phyloP scores from a whole-genome alignment of 2,329 filamentous ascomycete species.

The Neurospora sp. region DNA sequence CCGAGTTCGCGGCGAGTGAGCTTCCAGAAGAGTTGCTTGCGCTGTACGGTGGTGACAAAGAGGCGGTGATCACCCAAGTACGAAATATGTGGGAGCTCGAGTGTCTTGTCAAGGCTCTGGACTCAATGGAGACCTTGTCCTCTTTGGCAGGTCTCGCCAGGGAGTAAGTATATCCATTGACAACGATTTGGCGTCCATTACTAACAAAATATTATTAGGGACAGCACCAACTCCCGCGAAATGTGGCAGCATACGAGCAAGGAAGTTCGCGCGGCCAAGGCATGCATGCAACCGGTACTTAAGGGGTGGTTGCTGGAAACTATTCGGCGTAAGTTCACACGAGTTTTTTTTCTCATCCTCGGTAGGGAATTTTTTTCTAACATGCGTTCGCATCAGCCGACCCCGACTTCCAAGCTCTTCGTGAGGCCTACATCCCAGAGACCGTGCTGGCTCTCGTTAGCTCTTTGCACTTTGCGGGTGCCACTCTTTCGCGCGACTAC shows the following conservation, averaged over 20 bases:
- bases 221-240: conserved; percentile 21
- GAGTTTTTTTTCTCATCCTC: not conserved
- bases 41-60: conserved; percentile 26
- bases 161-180: conserved; percentile 33
- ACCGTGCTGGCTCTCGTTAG: conserved; percentile 75
- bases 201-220: conserved; percentile 23
- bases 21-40: conserved; percentile 16
- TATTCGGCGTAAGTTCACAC: conserved; percentile 40
- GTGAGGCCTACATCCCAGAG: conserved; percentile 76
- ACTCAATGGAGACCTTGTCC: conserved; percentile 58
- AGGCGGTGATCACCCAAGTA: conserved; percentile 43
- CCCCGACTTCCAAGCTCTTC: conserved; percentile 53
- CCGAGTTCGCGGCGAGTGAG: conserved; percentile 25
- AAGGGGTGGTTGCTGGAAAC: conserved; percentile 52
- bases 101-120: conserved; percentile 53
- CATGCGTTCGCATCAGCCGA: conserved; percentile 33
- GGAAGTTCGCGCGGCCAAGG: conserved; percentile 44
- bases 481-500: conserved; percentile 62
- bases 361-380: conserved; percentile 7
- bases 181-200: not conserved
- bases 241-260: conserved; percentile 21
- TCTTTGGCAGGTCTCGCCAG: conserved; percentile 41
- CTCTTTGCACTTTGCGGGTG: conserved; percentile 70
- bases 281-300: conserved; percentile 51
- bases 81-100: conserved; percentile 61